Percentiles rank a stretch among this genome's conserved stretches.
Evolutionary conservation across 495 filamentous ascomycete species (phyloP).

Genomic region (Tuber calosporum): DNA sequence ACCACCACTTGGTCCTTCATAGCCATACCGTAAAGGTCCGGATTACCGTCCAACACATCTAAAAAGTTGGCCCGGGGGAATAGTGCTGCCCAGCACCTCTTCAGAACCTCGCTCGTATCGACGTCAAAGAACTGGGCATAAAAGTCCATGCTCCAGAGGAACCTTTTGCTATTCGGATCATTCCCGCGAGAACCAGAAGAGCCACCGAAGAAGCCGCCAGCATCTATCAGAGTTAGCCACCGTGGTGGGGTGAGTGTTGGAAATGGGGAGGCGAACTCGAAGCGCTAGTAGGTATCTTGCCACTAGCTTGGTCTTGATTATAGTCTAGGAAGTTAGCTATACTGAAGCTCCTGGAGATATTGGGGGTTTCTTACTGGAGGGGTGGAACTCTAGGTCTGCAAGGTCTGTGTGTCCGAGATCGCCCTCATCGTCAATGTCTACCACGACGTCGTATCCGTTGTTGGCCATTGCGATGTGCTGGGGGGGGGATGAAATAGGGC

Average conservation of each 20-base stretch:
- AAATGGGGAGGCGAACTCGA: conserved; percentile 15
- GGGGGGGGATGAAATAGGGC: conserved; percentile 7
- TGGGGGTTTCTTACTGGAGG: conserved; percentile 56
- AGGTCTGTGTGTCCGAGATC: conserved; percentile 97
- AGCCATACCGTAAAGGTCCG: conserved; percentile 70
- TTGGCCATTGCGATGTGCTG: conserved; percentile 58
- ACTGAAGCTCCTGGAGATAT: background rate
- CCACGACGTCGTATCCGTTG: conserved; percentile 90
- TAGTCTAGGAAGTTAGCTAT: conserved; percentile 40
- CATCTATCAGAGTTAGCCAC: conserved; percentile 47
- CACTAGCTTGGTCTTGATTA: conserved; percentile 39
- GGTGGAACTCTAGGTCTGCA: conserved; percentile 98
- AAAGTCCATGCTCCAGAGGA: conserved; percentile 85
- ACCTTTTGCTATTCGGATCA: conserved; percentile 62
- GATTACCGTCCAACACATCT: conserved; percentile 93
- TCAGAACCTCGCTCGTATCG: conserved; percentile 77
- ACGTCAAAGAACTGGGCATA: conserved; percentile 98
- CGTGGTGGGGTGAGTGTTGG: conserved; percentile 23
- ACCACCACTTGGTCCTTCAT: background rate
- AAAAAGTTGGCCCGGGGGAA: conserved; percentile 90
- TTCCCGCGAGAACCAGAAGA: conserved; percentile 45
- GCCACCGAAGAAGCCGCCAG: conserved; percentile 52
- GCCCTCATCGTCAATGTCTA: conserved; percentile 97
- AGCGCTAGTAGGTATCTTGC: conserved; percentile 40
- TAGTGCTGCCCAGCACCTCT: conserved; percentile 72